A percentile compares a stretch with the other conserved stretches of the same genome.
Evolutionary conservation across 306 rosid genomes (phyloP).

Genomic region (Fragaria vesca): DNA sequence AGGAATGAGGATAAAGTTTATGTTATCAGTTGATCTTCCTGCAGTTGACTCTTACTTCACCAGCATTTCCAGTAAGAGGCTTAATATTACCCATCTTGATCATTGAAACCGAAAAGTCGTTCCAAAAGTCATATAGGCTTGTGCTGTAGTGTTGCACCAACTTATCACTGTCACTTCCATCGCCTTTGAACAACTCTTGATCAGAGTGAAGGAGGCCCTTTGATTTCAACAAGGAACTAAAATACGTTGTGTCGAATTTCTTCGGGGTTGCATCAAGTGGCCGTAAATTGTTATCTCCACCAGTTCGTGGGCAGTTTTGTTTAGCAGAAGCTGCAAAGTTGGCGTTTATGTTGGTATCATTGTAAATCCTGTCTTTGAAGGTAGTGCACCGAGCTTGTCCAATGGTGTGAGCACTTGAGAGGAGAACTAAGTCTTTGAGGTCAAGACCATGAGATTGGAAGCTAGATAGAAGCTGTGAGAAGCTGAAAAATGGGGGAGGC

Average conservation of each 20-base stretch:
- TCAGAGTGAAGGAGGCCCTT: constrained; percentile 40
- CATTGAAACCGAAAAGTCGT: constrained; percentile 28
- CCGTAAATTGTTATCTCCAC: constrained; percentile 23
- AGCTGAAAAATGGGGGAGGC: constrained; percentile 31
- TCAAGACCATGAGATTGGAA: constrained; percentile 22
- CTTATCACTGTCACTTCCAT: constrained; percentile 27
- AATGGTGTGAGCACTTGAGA: constrained; percentile 42
- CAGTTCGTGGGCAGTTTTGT: constrained; percentile 20
- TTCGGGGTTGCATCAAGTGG: constrained; percentile 12
- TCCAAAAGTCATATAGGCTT: background rate
- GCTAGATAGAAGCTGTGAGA: constrained; percentile 16
- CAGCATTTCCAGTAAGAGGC: constrained; percentile 29
- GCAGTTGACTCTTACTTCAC: constrained; percentile 33
- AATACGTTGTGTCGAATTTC: constrained; percentile 29
- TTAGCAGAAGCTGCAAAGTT: background rate
- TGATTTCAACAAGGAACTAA: constrained; percentile 14
- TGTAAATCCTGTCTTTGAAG: constrained; percentile 26
- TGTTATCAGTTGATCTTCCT: constrained; percentile 16
- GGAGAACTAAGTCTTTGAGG: constrained; percentile 28
- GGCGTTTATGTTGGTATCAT: constrained; percentile 28
- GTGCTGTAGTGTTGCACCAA: constrained; percentile 21
- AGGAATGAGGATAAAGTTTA: background rate
- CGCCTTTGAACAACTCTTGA: constrained; percentile 27
- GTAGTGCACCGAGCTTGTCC: constrained; percentile 27
- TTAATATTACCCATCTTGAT: constrained; percentile 36